Conservation (phyloP, 2,329 filamentous ascomycete genomes). For the Verticillium klebahnii region DNA sequence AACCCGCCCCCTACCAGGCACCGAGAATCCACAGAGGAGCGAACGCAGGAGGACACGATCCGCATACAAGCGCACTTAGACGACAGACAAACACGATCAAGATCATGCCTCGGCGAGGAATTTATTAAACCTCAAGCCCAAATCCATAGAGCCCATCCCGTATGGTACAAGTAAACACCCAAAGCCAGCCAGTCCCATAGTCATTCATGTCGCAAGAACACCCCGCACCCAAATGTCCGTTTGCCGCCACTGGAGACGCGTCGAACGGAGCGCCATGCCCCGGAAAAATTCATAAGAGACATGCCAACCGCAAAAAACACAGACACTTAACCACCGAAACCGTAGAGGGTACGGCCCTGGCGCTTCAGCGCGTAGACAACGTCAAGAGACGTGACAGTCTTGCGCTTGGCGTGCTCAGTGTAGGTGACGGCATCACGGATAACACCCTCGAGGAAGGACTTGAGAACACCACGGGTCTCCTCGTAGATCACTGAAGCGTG, state of each 20-base stretch:
- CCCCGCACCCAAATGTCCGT: slow-evolving; percentile 16
- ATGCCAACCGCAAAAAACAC: slow-evolving; percentile 16
- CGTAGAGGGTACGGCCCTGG: slow-evolving; percentile 75
- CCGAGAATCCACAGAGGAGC: neutral
- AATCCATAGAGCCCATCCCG: slow-evolving; percentile 29
- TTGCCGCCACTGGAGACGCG: slow-evolving; percentile 5
- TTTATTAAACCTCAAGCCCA: slow-evolving; percentile 11
- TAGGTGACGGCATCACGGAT: slow-evolving; percentile 75
- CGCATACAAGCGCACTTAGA: neutral
- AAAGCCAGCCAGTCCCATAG: slow-evolving; percentile 36
- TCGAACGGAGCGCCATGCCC: neutral
- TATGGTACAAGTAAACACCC: slow-evolving; percentile 39
- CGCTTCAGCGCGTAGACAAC: slow-evolving; percentile 66
- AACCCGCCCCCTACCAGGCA: too few relatives aligned
- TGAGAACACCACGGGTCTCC: slow-evolving; percentile 72
- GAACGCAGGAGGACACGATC: neutral
- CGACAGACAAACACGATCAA: neutral
- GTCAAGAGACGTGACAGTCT: slow-evolving; percentile 69
- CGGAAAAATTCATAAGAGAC: slow-evolving; percentile 28
- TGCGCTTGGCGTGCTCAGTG: slow-evolving; percentile 77
- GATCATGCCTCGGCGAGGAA: slow-evolving; percentile 11
- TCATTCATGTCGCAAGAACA: slow-evolving; percentile 33
- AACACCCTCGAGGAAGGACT: slow-evolving; percentile 73
- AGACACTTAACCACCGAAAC: slow-evolving; percentile 73
- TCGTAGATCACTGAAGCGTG: slow-evolving; percentile 63